Conservation (phyloP, 116 monocot species). For the Posidonia oceanica region DNA sequence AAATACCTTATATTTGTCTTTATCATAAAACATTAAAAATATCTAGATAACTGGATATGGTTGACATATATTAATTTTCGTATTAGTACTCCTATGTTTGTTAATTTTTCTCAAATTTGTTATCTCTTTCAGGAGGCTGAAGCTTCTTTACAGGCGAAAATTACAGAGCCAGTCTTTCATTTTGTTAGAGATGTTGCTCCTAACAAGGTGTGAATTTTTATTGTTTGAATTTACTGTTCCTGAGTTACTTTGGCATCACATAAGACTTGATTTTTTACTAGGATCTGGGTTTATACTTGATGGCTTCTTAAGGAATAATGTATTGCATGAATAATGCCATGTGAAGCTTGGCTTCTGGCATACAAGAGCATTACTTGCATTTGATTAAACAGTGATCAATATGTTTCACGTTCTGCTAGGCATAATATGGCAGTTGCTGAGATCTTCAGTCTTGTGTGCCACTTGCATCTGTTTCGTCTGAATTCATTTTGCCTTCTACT, state of each 20-base stretch:
- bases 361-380: neutral
- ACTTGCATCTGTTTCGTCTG: too few relatives aligned
- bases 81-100: neutral
- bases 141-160: slow-evolving; percentile 35
- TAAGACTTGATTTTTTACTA: too few relatives aligned
- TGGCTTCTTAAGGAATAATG: too few relatives aligned
- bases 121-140: slow-evolving; percentile 49
- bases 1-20: too few relatives aligned
- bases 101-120: neutral
- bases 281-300: too few relatives aligned
- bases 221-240: neutral
- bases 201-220: slow-evolving; percentile 55
- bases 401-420: neutral
- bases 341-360: neutral
- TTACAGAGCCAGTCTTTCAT: slow-evolving; percentile 55
- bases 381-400: neutral
- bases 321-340: too few relatives aligned
- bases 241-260: neutral
- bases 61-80: neutral
- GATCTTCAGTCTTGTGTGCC: too few relatives aligned
- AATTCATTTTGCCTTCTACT: too few relatives aligned
- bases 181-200: slow-evolving; percentile 91
- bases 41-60: neutral
- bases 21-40: neutral
- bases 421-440: too few relatives aligned